Evolutionary conservation across 345 rosid species (phyloP).

Genomic region (Syzygium jambos): DNA sequence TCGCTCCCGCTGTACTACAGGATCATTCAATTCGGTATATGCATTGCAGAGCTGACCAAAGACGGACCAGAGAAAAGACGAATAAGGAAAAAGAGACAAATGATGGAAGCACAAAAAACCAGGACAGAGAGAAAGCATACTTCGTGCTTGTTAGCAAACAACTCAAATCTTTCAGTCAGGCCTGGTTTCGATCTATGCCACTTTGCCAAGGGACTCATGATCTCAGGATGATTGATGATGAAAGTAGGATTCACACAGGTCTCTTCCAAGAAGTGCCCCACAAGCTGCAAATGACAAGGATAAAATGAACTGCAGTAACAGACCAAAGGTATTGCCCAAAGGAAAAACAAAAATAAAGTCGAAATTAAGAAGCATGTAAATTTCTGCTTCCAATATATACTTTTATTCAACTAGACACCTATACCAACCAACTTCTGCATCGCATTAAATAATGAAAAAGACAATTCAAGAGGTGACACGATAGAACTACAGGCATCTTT

Average conservation of each 20-base stretch:
- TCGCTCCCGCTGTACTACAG: conserved; percentile 86
- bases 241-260: conserved; percentile 88
- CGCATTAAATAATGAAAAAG: neutral
- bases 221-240: conserved; percentile 88
- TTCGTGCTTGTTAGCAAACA: conserved; percentile 86
- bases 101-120: neutral
- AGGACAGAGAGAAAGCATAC: conserved; percentile 17
- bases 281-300: conserved; percentile 50
- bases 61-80: neutral
- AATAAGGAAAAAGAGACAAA: neutral
- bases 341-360: neutral
- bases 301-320: neutral
- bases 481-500: neutral
- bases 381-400: neutral
- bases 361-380: neutral
- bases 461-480: neutral
- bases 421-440: neutral
- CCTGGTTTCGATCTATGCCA: conserved; percentile 66
- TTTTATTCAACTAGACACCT: neutral
- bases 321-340: neutral
- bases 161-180: conserved; percentile 91
- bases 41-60: conserved; percentile 73
- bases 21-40: conserved; percentile 95
- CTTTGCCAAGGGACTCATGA: conserved; percentile 88
- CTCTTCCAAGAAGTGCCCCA: conserved; percentile 89